Evolutionary conservation across 225 moss, liverwort and hornwort genomes (phyloP).

Genomic region (Pseudisothecium myosuroides): DNA sequence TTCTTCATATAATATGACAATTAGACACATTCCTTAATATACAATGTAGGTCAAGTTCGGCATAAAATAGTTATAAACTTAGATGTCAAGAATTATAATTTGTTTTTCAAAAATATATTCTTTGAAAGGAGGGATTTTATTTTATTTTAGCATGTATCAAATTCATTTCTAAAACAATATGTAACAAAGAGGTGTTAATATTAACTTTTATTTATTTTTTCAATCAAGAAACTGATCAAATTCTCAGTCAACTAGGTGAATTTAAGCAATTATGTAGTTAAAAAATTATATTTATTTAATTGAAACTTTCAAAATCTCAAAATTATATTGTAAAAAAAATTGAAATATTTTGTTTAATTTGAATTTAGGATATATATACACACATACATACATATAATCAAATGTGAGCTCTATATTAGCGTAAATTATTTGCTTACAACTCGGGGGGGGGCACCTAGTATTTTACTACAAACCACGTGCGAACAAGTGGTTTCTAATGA

Average conservation of each 20-base stretch:
- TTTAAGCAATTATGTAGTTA: neutral
- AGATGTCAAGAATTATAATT: neutral
- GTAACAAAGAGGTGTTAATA: neutral
- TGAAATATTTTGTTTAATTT: neutral
- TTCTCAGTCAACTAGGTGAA: neutral
- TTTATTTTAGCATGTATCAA: too few species aligned
- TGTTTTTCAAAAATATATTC: neutral
- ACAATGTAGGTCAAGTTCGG: too few species aligned
- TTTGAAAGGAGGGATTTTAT: too few species aligned
- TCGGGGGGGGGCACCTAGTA: too few species aligned
- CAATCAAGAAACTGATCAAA: neutral
- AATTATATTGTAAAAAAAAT: neutral
- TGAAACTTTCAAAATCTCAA: neutral
- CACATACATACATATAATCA: too few species aligned
- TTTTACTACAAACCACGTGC: too few species aligned
- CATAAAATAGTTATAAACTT: neutral
- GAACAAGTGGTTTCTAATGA: too few species aligned
- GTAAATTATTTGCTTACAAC: neutral
- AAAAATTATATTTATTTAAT: neutral
- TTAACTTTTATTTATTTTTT: neutral
- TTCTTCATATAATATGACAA: neutral
- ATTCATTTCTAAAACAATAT: too few species aligned
- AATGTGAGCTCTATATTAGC: too few species aligned
- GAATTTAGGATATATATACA: neutral
- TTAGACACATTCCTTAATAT: neutral